Percentiles rank a stretch among this genome's conserved stretches.
Evolutionary conservation across 2,329 filamentous ascomycete species (phyloP).

Genomic region (Diaporthe sp.): DNA sequence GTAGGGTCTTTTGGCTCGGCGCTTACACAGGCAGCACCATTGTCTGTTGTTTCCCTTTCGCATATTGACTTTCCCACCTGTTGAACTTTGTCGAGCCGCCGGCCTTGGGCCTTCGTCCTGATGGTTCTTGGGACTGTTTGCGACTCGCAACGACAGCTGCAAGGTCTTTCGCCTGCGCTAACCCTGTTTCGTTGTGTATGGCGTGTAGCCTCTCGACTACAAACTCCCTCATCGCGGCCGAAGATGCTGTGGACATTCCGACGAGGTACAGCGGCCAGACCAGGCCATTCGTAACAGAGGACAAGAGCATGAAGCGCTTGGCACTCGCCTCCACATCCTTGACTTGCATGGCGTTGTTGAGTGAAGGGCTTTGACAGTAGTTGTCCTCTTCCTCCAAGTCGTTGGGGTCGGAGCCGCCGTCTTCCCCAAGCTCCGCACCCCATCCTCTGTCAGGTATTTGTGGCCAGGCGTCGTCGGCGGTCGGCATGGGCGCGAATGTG

Average conservation of each 20-base stretch:
- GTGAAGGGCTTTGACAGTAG: conserved; percentile 52
- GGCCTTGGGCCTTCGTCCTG: neutral
- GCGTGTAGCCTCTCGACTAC: conserved; percentile 60
- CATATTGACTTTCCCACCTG: conserved; percentile 19
- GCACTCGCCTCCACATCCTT: conserved; percentile 54
- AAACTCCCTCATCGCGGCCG: conserved; percentile 57
- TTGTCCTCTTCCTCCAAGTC: conserved; percentile 26
- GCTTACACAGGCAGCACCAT: conserved; percentile 19
- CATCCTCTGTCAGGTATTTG: conserved; percentile 29
- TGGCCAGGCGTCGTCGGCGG: conserved; percentile 37
- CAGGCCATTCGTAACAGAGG: conserved; percentile 62
- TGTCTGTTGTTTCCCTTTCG: conserved; percentile 10
- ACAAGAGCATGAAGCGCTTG: conserved; percentile 63
- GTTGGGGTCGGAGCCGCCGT: neutral
- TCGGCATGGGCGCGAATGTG: conserved; percentile 43
- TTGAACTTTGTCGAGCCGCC: neutral
- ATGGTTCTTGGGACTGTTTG: conserved; percentile 39
- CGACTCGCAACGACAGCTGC: conserved; percentile 58
- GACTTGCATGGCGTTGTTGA: conserved; percentile 57
- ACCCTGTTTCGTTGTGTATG: conserved; percentile 61
- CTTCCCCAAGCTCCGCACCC: conserved; percentile 34
- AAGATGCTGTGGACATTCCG: conserved; percentile 62
- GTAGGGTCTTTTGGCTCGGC: neutral
- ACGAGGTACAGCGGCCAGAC: conserved; percentile 66
- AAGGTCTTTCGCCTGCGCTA: conserved; percentile 60